Evolutionary conservation across 202 grass and related monocot genomes (phyloP), one percentile per base, ranked within the genome.

Genomic region (Zizania palustris): DNA sequence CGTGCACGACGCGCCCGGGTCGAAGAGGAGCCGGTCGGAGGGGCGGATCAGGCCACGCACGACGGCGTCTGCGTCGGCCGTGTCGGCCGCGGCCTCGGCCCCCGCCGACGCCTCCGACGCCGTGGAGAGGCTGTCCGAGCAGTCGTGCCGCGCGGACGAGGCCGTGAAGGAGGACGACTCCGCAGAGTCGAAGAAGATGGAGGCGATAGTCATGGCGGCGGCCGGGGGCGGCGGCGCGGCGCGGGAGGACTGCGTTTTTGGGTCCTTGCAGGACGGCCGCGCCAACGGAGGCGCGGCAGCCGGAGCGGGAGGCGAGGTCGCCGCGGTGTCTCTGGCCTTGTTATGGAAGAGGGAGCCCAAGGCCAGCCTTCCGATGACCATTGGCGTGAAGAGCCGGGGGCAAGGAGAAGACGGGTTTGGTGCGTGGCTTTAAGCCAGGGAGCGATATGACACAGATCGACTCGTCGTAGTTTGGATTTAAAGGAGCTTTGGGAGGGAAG

Each of bases 1-100:
- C 19, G 92, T 85, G 6, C 71, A 11, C 3, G 86, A 84, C 49
- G 78, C 67, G 4, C 49, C 78, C 0, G 89, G 89, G 72, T 96
- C 86, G 84, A 89, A 97, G 50, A 93, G 83, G 64, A 93, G 83
- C 9, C 93, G 74, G 74, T 89, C 88, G 6, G 93, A 93, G 78
- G 77, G 39, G 33, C 77, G 77, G 65, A 77, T 83, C 10, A 88
- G 14, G 2, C 81, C 78, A 14, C 80, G 80, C 19, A 93, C 62
- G 33, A 79, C 5, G 34, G 85, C 90, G 68, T 80, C 90, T n/a
- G n/a, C n/a, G 16, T 70, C 80, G 8, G 80, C 77, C 49, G 75
- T 65, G 58, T 10, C 77, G n/a, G 4, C 39, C n/a, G n/a, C n/a
- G 9, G 3, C 68, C 22, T 45, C 67, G 3, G 59, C 74, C 41